These are phyloP conservation scores for Phylloporus sp. DNA, from an alignment of 768 basidiomycete species.

Conservation along the genomic window DNA sequence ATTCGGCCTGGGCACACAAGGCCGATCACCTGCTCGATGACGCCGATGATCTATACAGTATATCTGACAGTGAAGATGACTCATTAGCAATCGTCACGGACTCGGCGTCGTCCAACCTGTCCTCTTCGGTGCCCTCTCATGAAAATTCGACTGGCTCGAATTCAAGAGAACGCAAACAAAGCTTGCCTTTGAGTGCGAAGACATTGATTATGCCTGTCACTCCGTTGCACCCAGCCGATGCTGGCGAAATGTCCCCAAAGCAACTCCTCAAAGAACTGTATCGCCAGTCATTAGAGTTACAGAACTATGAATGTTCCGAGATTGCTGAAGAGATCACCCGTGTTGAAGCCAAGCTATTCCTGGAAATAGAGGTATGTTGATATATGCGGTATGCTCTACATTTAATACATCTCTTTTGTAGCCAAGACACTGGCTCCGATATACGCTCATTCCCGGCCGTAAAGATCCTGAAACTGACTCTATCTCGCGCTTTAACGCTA, in stretches of 20 bases:
- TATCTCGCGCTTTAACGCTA: constrained; percentile 66
- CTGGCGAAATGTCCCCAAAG: constrained; percentile 44
- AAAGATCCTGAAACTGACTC: constrained; percentile 64
- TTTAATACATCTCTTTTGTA: constrained; percentile 28
- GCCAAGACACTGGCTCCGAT: constrained; percentile 87
- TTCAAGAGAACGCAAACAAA: constrained; percentile 63
- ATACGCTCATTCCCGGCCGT: constrained; percentile 65
- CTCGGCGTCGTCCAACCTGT: constrained; percentile 25
- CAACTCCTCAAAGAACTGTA: constrained; percentile 62
- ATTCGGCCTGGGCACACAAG: constrained; percentile 73
- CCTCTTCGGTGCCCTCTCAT: constrained; percentile 18
- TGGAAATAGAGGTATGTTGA: constrained; percentile 65
- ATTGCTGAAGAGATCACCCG: constrained; percentile 87
- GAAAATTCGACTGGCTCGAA: constrained; percentile 24
- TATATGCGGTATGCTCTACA: not conserved
- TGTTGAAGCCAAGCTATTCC: constrained; percentile 63
- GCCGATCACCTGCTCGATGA: constrained; percentile 54
- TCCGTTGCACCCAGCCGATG: constrained; percentile 28
- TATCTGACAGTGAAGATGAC: constrained; percentile 53
- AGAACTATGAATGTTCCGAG: constrained; percentile 53
- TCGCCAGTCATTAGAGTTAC: constrained; percentile 54
- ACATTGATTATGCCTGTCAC: constrained; percentile 37
- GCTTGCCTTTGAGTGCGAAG: constrained; percentile 53
- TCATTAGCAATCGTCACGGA: constrained; percentile 28
- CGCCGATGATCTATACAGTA: constrained; percentile 57